phyloP scores from a whole-genome alignment of 2,329 filamentous ascomycete genomes.

The Fusarium sublunatum region DNA sequence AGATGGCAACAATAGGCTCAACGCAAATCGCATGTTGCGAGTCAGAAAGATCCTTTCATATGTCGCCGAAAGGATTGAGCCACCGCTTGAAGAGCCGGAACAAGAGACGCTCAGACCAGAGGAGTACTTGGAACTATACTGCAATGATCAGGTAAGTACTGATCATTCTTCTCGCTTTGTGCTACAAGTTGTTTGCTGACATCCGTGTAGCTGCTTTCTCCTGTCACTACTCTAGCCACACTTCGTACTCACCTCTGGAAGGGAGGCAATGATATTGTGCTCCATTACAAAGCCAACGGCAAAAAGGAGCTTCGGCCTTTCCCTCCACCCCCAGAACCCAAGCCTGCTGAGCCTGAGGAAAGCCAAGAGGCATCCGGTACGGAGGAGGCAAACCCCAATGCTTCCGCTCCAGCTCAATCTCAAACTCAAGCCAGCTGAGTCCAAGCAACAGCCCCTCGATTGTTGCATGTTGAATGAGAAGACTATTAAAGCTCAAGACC shows the following conservation, averaged over 20 bases:
- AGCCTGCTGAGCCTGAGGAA: constrained; percentile 40
- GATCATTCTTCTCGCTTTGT: background rate
- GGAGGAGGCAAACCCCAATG: constrained; percentile 32
- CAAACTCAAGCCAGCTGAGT: constrained; percentile 26
- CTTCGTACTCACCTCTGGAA: constrained; percentile 94
- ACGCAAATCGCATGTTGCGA: constrained; percentile 95
- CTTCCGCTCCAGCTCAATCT: constrained; percentile 15
- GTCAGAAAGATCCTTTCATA: constrained; percentile 95
- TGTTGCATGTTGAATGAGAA: constrained; percentile 6
- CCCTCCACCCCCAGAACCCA: constrained; percentile 35
- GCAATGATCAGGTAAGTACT: constrained; percentile 82
- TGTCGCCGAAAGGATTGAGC: constrained; percentile 90
- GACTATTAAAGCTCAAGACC: background rate
- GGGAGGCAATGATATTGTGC: constrained; percentile 88
- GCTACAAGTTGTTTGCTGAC: constrained; percentile 14
- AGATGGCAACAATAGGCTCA: constrained; percentile 89
- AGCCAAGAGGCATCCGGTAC: constrained; percentile 28
- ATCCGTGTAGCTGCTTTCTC: constrained; percentile 68
- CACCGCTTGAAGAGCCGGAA: constrained; percentile 68
- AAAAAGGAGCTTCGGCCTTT: constrained; percentile 70
- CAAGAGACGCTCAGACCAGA: constrained; percentile 77
- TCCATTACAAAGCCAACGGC: constrained; percentile 94
- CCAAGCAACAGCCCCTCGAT: background rate
- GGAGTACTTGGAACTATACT: constrained; percentile 94
- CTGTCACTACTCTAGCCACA: constrained; percentile 92